Conservation (phyloP, 148 eudicot species). For the Talinum fruticosum region DNA sequence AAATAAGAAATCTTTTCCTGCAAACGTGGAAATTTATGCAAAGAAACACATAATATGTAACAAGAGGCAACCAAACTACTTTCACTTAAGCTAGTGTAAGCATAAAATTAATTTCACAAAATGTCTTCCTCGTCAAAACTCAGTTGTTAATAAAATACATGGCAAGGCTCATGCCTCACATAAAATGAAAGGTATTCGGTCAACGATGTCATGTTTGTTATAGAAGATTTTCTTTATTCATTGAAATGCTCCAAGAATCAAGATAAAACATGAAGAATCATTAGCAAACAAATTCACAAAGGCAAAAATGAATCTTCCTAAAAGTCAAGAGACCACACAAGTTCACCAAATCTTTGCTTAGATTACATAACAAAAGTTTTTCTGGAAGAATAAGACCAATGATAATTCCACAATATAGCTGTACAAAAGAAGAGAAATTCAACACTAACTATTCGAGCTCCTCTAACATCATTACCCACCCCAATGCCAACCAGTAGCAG, state of each 20-base stretch:
- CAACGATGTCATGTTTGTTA: neutral
- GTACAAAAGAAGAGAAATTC: neutral
- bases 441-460: neutral
- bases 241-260: too few species aligned
- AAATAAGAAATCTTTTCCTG: constrained; percentile 46
- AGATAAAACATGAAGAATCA: neutral
- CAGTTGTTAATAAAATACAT: neutral
- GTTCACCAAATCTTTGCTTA: neutral
- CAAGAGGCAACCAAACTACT: neutral
- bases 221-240: neutral
- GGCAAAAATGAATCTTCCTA: neutral
- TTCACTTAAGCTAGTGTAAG: neutral
- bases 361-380: neutral
- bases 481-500: neutral
- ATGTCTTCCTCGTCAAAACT: neutral
- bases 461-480: neutral
- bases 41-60: constrained; percentile 28
- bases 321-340: neutral
- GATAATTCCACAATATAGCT: neutral
- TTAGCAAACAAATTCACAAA: neutral
- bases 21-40: constrained; percentile 40
- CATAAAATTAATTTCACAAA: neutral
- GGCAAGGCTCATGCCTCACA: neutral
- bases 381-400: neutral
- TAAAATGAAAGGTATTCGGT: neutral